Evolutionary conservation across 2,329 filamentous ascomycete species (phyloP), one percentile per base, ranked within the genome.

Genomic region (Fusarium acutatum): DNA sequence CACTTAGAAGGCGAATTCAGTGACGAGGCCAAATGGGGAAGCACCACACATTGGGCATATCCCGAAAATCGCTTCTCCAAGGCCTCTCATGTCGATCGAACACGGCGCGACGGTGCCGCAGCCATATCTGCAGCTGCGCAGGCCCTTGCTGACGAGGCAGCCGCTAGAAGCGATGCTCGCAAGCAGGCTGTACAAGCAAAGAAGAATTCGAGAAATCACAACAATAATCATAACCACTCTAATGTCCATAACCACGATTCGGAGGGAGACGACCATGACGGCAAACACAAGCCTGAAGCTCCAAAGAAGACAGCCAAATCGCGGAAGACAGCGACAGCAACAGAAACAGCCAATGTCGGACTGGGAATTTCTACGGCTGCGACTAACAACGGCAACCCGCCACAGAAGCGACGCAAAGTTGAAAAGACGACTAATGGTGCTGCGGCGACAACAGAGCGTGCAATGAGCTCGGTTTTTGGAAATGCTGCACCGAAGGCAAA

Each of bases 31-130:
- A 94, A 97, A 82, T 92, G 95, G 84, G 96, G 97, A 58, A 98
- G 95, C 83, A 89, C 91, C 67, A 94, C 91, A 59, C 96, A 99
- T 82, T 99, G 96, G 96, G 96, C 96, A 54, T 98, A 98, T 81
- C 93, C 94, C 26, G 93, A 96, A 77, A 94, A 94, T 79, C 92
- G 96, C 73, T 88, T 90, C 38, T 85, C 85, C 38, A 88, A 88
- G 77, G 85, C 88, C n/a, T 90, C 89, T 30, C 88, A 91, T 49
- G 90, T 91, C 37, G 94, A 97, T 80, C 88, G 92, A 32, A 91
- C 93, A 53, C 89, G 94, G 68, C 90, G 94, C 72, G 95, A 97
- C 79, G 93, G 92, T 28, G 93, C 92, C 17, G 89, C 93, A 28
- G 91, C 90, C 43, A 93, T 95, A 75, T 94, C 94, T 28, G 93